Conservation (phyloP, 2,329 filamentous ascomycete species). For the Arthrobotrys pseudoclavata region DNA sequence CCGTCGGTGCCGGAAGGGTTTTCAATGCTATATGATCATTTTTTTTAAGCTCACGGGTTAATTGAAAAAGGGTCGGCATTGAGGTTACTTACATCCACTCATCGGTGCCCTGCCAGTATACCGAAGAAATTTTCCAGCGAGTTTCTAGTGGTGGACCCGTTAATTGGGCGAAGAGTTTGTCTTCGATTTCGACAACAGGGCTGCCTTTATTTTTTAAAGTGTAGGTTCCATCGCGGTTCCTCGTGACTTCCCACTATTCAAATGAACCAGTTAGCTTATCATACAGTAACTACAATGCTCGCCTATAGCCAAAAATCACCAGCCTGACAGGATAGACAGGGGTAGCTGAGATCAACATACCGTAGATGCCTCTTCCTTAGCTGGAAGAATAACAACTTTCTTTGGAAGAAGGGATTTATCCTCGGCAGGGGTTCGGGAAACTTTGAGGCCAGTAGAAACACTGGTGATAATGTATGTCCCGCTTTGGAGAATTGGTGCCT, state of each 20-base stretch:
- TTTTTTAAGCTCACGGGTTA: neutral
- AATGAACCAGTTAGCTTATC: neutral
- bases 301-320: neutral
- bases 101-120: constrained; percentile 38
- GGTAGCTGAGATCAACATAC: constrained; percentile 1
- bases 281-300: neutral
- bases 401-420: constrained; percentile 48
- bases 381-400: constrained; percentile 33
- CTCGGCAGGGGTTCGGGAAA: constrained; percentile 34
- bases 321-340: neutral
- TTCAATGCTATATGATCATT: constrained; percentile 17
- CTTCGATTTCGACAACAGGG: constrained; percentile 18
- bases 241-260: constrained; percentile 37
- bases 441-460: constrained; percentile 28
- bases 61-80: neutral
- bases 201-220: constrained; percentile 32
- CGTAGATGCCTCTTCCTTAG: constrained; percentile 17
- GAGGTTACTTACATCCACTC: constrained; percentile 32
- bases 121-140: constrained; percentile 47
- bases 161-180: constrained; percentile 39
- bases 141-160: constrained; percentile 16
- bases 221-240: constrained; percentile 50
- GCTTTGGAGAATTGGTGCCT: constrained; percentile 18
- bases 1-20: constrained; percentile 17
- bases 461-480: constrained; percentile 45